phyloP scores from a whole-genome alignment of 2,329 filamentous ascomycete species.

The Aspergillus nomiae region DNA sequence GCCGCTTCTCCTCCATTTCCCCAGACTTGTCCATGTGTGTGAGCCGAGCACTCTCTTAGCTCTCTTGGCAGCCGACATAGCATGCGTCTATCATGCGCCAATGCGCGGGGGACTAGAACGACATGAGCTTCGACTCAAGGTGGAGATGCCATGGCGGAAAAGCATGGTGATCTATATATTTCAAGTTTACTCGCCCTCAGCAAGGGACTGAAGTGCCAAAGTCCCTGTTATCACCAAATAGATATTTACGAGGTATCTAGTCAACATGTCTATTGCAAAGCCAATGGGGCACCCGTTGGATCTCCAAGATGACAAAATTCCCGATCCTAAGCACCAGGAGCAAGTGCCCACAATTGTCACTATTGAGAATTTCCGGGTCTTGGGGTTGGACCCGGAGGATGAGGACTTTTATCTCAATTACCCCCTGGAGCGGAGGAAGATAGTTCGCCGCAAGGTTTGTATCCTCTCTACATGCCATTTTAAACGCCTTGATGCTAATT shows the following conservation, averaged over 20 bases:
- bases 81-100: neutral
- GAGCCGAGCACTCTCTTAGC: neutral
- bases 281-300: neutral
- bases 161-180: neutral
- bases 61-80: neutral
- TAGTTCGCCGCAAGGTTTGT: constrained; percentile 14
- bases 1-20: neutral
- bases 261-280: neutral
- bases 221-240: too few relatives aligned
- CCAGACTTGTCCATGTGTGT: neutral
- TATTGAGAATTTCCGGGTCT: constrained; percentile 31
- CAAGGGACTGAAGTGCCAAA: neutral
- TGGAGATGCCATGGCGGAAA: neutral
- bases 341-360: constrained; percentile 17
- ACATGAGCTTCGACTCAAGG: neutral
- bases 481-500: neutral
- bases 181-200: neutral
- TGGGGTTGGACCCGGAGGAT: constrained; percentile 29
- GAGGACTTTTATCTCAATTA: constrained; percentile 33
- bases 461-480: neutral
- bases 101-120: neutral
- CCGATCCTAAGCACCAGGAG: constrained; percentile 6
- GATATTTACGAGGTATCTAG: neutral
- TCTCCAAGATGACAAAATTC: constrained; percentile 6
- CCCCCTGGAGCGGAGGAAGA: constrained; percentile 23